Conservation (phyloP, 306 rosid genomes). For the Ormosia emarginata region DNA sequence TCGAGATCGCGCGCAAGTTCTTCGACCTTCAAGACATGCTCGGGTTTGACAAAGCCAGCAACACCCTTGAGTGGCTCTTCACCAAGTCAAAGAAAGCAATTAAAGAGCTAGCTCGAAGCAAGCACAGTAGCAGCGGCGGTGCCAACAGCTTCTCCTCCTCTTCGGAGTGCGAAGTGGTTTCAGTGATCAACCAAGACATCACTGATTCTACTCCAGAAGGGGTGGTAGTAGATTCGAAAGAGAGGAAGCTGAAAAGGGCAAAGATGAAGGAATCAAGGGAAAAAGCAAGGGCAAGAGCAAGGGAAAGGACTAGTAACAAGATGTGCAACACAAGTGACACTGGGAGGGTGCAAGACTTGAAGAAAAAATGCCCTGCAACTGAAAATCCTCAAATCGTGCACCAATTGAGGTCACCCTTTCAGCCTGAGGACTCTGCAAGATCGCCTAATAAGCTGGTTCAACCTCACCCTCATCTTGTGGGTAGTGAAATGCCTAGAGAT, state of each 20-base stretch:
- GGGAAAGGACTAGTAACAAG: constrained; percentile 63
- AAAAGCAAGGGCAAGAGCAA: constrained; percentile 73
- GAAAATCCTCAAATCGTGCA: constrained; percentile 30
- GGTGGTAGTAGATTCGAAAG: background rate
- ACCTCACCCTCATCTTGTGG: background rate
- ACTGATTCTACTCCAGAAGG: background rate
- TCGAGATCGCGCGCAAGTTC: constrained; percentile 74
- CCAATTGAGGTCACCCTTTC: constrained; percentile 32
- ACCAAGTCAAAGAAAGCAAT: constrained; percentile 62
- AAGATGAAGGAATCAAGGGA: constrained; percentile 49
- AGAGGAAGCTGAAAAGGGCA: constrained; percentile 15
- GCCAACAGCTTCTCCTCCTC: constrained; percentile 19
- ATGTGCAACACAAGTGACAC: background rate
- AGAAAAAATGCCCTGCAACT: constrained; percentile 24
- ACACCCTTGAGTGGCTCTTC: constrained; percentile 85
- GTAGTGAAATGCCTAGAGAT: constrained; percentile 16
- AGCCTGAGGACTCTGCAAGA: background rate
- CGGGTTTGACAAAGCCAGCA: constrained; percentile 92
- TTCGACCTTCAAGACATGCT: constrained; percentile 90
- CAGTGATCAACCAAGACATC: background rate
- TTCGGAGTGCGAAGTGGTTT: constrained; percentile 29
- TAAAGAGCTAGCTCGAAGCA: constrained; percentile 36
- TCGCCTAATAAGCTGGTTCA: background rate
- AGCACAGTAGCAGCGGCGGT: background rate
- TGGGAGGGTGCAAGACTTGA: background rate